Base-by-base conservation (phyloP, 2,329 filamentous ascomycete species). In the Fusarium verrucosum region DNA sequence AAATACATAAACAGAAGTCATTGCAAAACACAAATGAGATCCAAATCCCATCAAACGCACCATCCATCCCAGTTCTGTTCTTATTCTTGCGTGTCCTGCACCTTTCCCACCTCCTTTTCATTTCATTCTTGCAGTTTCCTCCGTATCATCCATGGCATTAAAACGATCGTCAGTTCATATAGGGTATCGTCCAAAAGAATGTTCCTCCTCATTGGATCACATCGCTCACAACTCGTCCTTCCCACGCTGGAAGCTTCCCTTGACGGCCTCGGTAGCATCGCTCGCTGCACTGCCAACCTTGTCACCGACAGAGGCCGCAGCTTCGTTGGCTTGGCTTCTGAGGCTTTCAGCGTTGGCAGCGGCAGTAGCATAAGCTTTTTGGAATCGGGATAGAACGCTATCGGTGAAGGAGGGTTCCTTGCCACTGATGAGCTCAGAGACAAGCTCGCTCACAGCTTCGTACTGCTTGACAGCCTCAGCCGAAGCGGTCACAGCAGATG, bases 361-460 rank as follows among this genome's bases (percentile, higher is more conserved):
- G 2, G 87, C 89, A 0, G 88, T 91, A 22, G 87, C 86, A 71
- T 94, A 95, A 1, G 87, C 90, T 4, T 85, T 88, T 53, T 86
- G 85, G 13, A 96, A 82, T 47, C 90, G 86, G 49, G 81, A 87
- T 77, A 92, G 87, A 4, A 94, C 89, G 58, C 90, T 93, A 72
- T 96, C 91, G 0, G 89, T 93, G 70, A 92, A 96, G 14, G 88
- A 87, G 1, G 91, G 89, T 73, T 96, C 92, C 74, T 89, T 92
- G 50, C 91, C 92, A 36, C 84, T 78, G 14, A 96, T 81, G 2
- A 96, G 81, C 75, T 96, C 92, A 2, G 89, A 90, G 14, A 96
- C 83, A 3, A 95, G 83, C 13, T 85, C 86, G 73, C 89, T 87
- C 7, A 96, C 84, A 23, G 87, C 87, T 7, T 85, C 84, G 67